Evolutionary conservation across 164 flowering plant species (phyloP), one percentile per base, ranked within the genome.

Genomic region (Akebia trifoliata): DNA sequence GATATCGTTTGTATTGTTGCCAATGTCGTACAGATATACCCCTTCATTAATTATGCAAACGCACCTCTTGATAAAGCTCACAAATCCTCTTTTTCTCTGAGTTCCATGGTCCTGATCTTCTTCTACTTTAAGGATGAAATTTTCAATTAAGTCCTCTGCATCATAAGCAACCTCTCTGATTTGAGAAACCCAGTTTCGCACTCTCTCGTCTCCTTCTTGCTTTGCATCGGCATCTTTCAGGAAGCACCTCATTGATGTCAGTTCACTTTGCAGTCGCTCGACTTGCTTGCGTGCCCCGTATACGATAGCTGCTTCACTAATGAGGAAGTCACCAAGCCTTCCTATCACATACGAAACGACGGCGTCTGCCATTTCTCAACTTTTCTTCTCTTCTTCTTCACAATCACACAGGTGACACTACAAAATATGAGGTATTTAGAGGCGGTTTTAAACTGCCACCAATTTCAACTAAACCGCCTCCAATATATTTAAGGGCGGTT

Each of bases 241-340:
- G 56, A 75, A 73, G 25, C 67, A 47, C 12, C 50, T 56, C 62
- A 75, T 70, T 43, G 57, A 10, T 22, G 17, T 32, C 1, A 75
- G 62, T 40, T 78, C 74, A 1, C 1, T 25, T 10, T 56, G 39
- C 6, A 78, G 4, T 6, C 31, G 18, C 29, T 57, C 37, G 4
- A 74, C 54, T 46, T 69, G 34, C 4, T 48, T 56, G 1, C 45
- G 8, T 8, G 70, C 72, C 4, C 65, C 67, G 9, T 7, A 4
- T 6, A 75, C 35, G n/a, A 63, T 32, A 15, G 1, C 6, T 1
- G 53, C 62, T 55, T 69, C 71, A 28, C 62, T 42, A 7, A 54
- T 35, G 11, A 77, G 20, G 7, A 69, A 20, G 17, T 65, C 51
- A 1, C 42, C 55, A 1, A 76, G 48, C 5, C 24, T 64, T 35